Evolutionary conservation across 768 basidiomycete genomes (phyloP), one percentile per base, ranked within the genome.

Genomic region (Boletus eberwhitei): DNA sequence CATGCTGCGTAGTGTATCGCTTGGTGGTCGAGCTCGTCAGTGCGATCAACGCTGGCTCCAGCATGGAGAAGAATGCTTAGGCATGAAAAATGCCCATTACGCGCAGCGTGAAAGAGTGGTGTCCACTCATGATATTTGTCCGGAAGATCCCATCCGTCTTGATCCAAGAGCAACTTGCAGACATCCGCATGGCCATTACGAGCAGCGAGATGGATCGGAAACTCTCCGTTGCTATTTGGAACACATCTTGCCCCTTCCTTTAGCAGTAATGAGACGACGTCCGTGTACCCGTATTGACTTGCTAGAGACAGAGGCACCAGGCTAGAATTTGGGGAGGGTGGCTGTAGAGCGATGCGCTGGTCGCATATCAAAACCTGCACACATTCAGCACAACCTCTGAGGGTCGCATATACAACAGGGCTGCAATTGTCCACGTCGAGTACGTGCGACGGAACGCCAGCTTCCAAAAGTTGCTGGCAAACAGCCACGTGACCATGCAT

Each of bases 61-160:
- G 90, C 91, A 44, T 85, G 80, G 8, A 98, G 77, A 21, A 98
- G 79, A n/a, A 90, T 78, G 37, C 75, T 73, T 39, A 98, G 81
- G 64, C 90, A 96, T 8, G 77, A 76, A 17, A 78, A 72, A 59
- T 86, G 88, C 1, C 95, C 94, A 58, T 93, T 87, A 36, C 92
- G 86, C 6, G 94, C 88, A 3, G 97, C 93, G 71, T 98, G 95
- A 66, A 95, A 93, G 41, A 98, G 78, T 24, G 97, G 97, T 8
- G 95, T 98, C 93, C 96, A 98, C 69, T 97, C 93, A 66, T 96
- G 90, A 71, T 96, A 98, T 72, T 95, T 98, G 78, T 99, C 97
- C 2, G 87, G 85, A 8, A 82, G 78, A 70, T 92, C 93, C 85
- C 86, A 92, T 37, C 86, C 92, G 46, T 84, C 87, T 38, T 83